A percentile compares a stretch with the other conserved stretches of the same genome.
phyloP scores from a whole-genome alignment of 75 land plant genomes.

The Pinus tabuliformis region DNA sequence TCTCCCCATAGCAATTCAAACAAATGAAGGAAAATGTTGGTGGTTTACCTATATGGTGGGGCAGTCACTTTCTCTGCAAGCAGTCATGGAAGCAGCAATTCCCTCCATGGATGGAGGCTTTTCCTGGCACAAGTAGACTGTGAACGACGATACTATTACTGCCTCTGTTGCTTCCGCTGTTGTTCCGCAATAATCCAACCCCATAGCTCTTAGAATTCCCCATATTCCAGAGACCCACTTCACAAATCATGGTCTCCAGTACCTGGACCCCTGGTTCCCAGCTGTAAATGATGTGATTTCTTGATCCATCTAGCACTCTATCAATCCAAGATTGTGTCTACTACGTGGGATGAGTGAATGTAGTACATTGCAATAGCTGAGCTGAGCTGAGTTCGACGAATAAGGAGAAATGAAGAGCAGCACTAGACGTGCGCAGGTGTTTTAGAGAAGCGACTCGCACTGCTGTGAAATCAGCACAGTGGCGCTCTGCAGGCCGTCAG shows the following conservation, averaged over 20 bases:
- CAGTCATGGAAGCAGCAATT: not conserved
- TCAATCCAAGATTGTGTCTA: not conserved
- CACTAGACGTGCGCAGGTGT: slow-evolving; percentile 4
- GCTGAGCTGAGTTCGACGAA: no score
- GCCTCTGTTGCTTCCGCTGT: not conserved
- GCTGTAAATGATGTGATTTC: not conserved
- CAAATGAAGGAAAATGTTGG: not conserved
- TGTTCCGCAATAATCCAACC: not conserved
- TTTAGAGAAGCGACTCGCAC: slow-evolving; percentile 5
- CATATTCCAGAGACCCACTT: slow-evolving; percentile 5
- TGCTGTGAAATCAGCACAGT: slow-evolving; percentile 8
- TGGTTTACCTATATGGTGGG: not conserved
- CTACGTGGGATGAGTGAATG: not conserved
- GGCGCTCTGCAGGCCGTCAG: not conserved
- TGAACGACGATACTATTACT: not conserved
- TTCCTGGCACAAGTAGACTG: not conserved
- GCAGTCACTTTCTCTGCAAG: slow-evolving; percentile 3
- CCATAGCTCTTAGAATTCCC: slow-evolving; percentile 1
- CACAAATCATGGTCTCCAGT: not conserved
- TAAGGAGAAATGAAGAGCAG: not conserved
- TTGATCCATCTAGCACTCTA: not conserved
- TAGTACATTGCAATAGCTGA: not conserved
- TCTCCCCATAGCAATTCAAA: not conserved
- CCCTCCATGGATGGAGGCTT: not conserved
- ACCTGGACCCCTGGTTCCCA: not conserved